phyloP scores from a whole-genome alignment of 1,139 yeast genomes.

The Pichia inconspicua region DNA sequence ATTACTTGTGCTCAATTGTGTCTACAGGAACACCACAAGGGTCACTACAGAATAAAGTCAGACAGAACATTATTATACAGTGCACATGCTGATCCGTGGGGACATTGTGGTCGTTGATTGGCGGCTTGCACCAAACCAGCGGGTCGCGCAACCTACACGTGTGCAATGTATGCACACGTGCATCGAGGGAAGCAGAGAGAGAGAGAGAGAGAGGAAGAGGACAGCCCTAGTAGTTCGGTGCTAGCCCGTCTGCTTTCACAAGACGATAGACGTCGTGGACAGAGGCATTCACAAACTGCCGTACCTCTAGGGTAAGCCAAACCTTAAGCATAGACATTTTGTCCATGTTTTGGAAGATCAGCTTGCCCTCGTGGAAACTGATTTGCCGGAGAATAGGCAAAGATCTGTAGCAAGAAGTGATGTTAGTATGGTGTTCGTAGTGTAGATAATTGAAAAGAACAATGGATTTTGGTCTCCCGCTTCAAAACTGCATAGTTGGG shows the following conservation, averaged over 20 bases:
- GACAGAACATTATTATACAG: no score
- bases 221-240: slow-evolving; percentile 42
- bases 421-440: slow-evolving; percentile 15
- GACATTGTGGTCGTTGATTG: no score
- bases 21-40: background rate
- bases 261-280: slow-evolving; percentile 64
- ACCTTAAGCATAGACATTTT: slow-evolving; percentile 76
- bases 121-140: no score
- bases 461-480: background rate
- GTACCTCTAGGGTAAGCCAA: slow-evolving; percentile 83
- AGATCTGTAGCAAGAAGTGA: slow-evolving; percentile 41
- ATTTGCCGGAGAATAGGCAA: slow-evolving; percentile 81
- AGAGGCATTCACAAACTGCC: slow-evolving; percentile 80
- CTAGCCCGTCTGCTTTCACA: slow-evolving; percentile 51
- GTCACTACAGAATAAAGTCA: background rate
- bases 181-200: no score
- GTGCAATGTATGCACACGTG: no score
- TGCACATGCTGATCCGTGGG: no score
- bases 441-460: background rate
- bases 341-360: slow-evolving; percentile 50
- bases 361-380: slow-evolving; percentile 63
- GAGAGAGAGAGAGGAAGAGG: background rate
- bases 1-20: no score
- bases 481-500: slow-evolving; percentile 32
- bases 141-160: background rate